A percentile compares a stretch with the other conserved stretches of the same genome.
Evolutionary conservation across 345 rosid species (phyloP).

Genomic region (Cochlearia excelsa): DNA sequence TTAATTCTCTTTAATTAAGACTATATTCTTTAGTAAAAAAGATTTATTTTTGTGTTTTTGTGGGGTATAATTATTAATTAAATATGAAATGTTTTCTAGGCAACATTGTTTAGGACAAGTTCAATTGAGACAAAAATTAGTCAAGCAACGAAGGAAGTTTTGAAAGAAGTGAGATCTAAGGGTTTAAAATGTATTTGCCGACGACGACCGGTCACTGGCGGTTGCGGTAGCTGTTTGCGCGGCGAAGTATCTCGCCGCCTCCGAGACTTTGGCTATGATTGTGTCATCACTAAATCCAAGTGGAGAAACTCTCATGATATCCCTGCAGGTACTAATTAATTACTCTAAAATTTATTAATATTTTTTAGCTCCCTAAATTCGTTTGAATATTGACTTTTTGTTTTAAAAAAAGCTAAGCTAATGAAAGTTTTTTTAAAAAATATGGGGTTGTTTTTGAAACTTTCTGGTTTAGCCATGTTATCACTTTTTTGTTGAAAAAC

Average conservation of each 20-base stretch:
- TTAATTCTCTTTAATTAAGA: too few species aligned
- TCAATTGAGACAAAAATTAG: slow-evolving; percentile 60
- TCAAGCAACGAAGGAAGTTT: slow-evolving; percentile 52
- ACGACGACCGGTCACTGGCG: slow-evolving; percentile 37
- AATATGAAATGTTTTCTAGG: slow-evolving; percentile 36
- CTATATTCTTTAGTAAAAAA: background rate
- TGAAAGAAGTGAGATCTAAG: slow-evolving; percentile 37
- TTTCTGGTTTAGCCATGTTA: too few species aligned
- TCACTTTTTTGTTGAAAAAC: too few species aligned
- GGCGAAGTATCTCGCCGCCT: slow-evolving; percentile 49
- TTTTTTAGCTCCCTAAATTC: too few species aligned
- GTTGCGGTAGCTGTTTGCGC: slow-evolving; percentile 57
- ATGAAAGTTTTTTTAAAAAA: too few species aligned
- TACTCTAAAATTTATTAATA: background rate
- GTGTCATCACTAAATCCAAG: slow-evolving; percentile 59
- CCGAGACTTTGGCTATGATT: slow-evolving; percentile 50
- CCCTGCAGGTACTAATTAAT: slow-evolving; percentile 52
- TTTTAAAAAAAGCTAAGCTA: too few species aligned
- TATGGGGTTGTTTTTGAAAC: too few species aligned
- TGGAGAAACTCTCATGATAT: slow-evolving; percentile 70
- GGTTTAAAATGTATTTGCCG: slow-evolving; percentile 48
- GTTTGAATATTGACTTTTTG: too few species aligned
- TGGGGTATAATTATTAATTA: too few species aligned
- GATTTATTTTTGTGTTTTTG: too few species aligned
- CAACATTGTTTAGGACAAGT: slow-evolving; percentile 53